These are phyloP conservation scores for Monosporascus sp. DNA, from an alignment of 2,329 filamentous ascomycete species.

Conservation along the genomic window DNA sequence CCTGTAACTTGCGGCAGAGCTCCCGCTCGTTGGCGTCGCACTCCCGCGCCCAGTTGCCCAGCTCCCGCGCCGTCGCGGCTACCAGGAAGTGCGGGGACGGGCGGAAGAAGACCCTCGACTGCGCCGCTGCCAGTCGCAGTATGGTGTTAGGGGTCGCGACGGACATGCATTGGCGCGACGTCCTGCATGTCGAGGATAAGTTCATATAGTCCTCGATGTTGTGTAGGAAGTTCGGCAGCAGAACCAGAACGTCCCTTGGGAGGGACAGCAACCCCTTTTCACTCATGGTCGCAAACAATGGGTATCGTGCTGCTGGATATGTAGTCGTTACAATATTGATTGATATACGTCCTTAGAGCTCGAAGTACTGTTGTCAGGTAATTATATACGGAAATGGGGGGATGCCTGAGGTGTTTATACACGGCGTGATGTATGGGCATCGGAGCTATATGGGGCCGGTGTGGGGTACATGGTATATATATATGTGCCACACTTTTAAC, in stretches of 20 bases:
- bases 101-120: conserved; percentile 7
- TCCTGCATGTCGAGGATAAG: conserved; percentile 10
- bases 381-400: no score
- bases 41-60: conserved; percentile 12
- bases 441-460: no score
- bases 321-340: no score
- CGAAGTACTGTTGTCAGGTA: no score
- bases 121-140: conserved; percentile 7
- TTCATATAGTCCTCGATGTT: conserved; percentile 13
- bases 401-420: no score
- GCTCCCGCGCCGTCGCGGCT: conserved; percentile 7
- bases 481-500: no score
- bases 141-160: conserved; percentile 5
- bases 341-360: no score
- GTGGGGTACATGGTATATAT: no score
- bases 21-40: conserved; percentile 10
- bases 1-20: conserved; percentile 2
- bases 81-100: conserved; percentile 11
- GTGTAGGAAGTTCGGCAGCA: conserved; percentile 8
- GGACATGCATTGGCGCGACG: conserved; percentile 2
- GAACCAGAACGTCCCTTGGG: conserved; percentile 8
- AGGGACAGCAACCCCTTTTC: conserved; percentile 6
- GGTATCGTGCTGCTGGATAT: no score
- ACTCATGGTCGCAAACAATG: no score
- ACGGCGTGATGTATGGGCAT: no score